A percentile compares a stretch with the other conserved stretches of the same genome.
Evolutionary conservation across 2,329 filamentous ascomycete species (phyloP).

Genomic region (Alternaria metachromatica): DNA sequence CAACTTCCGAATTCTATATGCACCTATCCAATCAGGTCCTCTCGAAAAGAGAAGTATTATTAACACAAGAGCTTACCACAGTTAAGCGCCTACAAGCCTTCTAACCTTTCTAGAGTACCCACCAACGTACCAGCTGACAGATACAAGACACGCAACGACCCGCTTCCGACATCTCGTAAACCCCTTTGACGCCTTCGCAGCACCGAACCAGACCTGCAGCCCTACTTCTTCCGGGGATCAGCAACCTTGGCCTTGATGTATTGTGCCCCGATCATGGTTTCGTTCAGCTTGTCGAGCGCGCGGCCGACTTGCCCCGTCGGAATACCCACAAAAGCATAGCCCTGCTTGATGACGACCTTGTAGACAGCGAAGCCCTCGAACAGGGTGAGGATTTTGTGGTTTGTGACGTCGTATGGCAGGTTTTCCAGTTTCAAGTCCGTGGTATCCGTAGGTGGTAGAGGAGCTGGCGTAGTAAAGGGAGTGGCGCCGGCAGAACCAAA

Average conservation of each 20-base stretch:
- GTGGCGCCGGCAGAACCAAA: neutral
- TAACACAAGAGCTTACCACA: neutral
- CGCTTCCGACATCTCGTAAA: neutral
- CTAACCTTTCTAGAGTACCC: neutral
- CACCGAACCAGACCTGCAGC: neutral
- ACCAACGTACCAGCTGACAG: neutral
- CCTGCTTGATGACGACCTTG: neutral
- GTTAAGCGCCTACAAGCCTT: neutral
- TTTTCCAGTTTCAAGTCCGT: neutral
- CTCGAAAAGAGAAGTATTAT: too few relatives aligned
- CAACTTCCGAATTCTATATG: too few relatives aligned
- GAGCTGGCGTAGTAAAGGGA: fast-evolving
- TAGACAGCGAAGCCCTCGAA: neutral
- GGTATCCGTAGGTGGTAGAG: neutral
- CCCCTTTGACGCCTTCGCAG: neutral
- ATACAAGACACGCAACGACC: neutral
- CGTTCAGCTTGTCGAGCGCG: neutral
- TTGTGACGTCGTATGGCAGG: neutral
- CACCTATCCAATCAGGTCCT: too few relatives aligned
- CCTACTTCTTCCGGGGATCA: neutral
- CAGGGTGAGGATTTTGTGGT: neutral
- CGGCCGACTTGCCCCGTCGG: neutral
- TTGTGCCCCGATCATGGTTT: neutral
- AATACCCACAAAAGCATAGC: neutral
- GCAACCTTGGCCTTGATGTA: neutral